Evolutionary conservation across 805 yeast species (phyloP).

Genomic region (Diddensiella santjacobensis): DNA sequence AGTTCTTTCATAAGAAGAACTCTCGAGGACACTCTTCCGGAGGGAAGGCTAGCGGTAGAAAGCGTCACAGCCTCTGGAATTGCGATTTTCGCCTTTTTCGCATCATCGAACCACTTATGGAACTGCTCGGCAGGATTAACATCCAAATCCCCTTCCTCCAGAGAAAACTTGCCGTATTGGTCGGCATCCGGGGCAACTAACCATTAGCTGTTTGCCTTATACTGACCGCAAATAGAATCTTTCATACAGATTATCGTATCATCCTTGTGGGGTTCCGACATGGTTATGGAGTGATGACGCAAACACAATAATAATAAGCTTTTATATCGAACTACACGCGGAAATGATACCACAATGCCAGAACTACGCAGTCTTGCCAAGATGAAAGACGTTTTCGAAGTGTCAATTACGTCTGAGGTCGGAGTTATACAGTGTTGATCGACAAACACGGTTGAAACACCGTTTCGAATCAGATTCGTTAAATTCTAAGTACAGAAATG

Average conservation of each 20-base stretch:
- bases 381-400: too few relatives aligned
- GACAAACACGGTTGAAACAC: too few relatives aligned
- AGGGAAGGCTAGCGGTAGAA: conserved; percentile 84
- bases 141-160: conserved; percentile 51
- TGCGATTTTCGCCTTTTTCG: conserved; percentile 50
- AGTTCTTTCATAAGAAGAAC: conserved; percentile 85
- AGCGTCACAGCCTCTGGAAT: conserved; percentile 83
- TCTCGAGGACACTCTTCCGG: conserved; percentile 86
- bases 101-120: conserved; percentile 79
- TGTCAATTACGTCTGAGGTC: too few relatives aligned
- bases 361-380: too few relatives aligned
- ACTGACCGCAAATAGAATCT: background rate
- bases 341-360: too few relatives aligned
- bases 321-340: too few relatives aligned
- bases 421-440: too few relatives aligned
- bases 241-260: conserved; percentile 2
- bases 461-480: too few relatives aligned
- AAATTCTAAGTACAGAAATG: too few relatives aligned
- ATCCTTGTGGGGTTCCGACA: background rate
- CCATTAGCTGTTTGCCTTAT: background rate
- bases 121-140: conserved; percentile 73
- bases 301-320: too few relatives aligned
- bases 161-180: conserved; percentile 69
- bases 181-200: conserved; percentile 81
- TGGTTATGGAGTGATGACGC: background rate